Evolutionary conservation across 1,139 yeast species (phyloP).

Genomic region (Kodamaea sp.): DNA sequence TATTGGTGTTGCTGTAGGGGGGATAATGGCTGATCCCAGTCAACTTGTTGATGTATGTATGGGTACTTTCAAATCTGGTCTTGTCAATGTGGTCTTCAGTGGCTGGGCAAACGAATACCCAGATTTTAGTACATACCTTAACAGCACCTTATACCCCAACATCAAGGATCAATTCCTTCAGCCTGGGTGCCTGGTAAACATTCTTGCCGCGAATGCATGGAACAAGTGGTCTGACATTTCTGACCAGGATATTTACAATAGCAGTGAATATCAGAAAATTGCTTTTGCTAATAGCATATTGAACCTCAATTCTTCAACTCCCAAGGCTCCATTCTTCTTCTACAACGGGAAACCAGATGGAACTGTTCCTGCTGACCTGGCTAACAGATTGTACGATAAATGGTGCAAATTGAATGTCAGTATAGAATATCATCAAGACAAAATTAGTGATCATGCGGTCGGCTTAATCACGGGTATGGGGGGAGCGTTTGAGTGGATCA

Average conservation of each 20-base stretch:
- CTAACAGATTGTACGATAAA: conserved; percentile 25
- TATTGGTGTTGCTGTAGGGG: conserved; percentile 20
- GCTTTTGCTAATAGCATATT: conserved; percentile 14
- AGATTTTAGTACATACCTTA: conserved; percentile 3
- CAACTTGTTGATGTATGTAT: conserved; percentile 22
- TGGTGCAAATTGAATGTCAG: conserved; percentile 24
- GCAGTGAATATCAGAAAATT: conserved; percentile 18
- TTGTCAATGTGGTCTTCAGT: conserved; percentile 16
- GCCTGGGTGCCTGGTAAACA: background rate
- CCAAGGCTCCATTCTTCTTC: conserved; percentile 40
- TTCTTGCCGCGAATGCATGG: background rate
- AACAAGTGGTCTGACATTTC: conserved; percentile 1
- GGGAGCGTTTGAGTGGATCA: conserved; percentile 12
- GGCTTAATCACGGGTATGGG: conserved; percentile 17
- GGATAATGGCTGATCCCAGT: conserved; percentile 24
- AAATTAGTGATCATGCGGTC: conserved; percentile 11
- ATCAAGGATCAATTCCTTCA: background rate
- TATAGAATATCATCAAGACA: conserved; percentile 14
- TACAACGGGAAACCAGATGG: conserved; percentile 19
- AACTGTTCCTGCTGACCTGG: conserved; percentile 28
- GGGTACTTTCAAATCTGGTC: background rate
- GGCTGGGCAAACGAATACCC: conserved; percentile 25
- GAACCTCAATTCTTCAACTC: conserved; percentile 10
- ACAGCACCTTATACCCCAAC: background rate
- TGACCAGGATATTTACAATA: background rate